These are phyloP conservation scores for Monilinia polystroma DNA, from an alignment of 2,329 filamentous ascomycete genomes.

Conservation along the genomic window DNA sequence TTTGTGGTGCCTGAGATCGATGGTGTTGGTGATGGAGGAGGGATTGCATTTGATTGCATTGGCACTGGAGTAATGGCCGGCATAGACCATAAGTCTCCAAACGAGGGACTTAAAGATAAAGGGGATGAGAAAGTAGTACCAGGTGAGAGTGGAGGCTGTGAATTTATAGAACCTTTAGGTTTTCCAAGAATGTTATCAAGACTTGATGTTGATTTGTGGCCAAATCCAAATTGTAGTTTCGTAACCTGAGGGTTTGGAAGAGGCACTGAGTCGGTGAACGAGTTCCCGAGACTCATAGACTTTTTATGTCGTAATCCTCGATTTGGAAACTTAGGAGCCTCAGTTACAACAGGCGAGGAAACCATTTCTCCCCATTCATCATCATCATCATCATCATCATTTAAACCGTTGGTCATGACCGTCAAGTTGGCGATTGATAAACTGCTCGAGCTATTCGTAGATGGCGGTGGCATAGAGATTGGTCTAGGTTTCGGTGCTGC, in stretches of 20 bases:
- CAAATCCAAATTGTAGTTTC: constrained; percentile 15
- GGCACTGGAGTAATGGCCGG: neutral
- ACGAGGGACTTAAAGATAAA: neutral
- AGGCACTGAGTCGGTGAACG: neutral
- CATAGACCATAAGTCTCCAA: constrained; percentile 1
- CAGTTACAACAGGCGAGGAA: constrained; percentile 36
- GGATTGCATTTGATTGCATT: neutral
- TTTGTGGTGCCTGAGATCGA: neutral
- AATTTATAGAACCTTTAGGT: neutral
- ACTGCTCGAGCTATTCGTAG: neutral
- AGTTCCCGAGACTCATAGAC: constrained; percentile 29
- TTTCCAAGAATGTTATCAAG: neutral
- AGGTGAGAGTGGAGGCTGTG: neutral
- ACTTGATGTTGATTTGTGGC: constrained; percentile 19
- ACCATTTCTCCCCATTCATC: constrained; percentile 45
- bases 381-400: constrained; percentile 33
- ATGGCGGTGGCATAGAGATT: constrained; percentile 16
- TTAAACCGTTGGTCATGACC: neutral
- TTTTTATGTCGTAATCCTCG: constrained; percentile 29
- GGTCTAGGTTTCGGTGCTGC: constrained; percentile 6
- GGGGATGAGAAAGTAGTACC: neutral
- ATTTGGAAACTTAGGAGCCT: constrained; percentile 22
- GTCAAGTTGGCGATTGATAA: constrained; percentile 1
- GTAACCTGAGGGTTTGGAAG: constrained; percentile 21
- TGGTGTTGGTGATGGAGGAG: neutral